Evolutionary conservation across 345 rosid genomes (phyloP), one percentile per base, ranked within the genome.

Genomic region (Arabidopsis arenosa): DNA sequence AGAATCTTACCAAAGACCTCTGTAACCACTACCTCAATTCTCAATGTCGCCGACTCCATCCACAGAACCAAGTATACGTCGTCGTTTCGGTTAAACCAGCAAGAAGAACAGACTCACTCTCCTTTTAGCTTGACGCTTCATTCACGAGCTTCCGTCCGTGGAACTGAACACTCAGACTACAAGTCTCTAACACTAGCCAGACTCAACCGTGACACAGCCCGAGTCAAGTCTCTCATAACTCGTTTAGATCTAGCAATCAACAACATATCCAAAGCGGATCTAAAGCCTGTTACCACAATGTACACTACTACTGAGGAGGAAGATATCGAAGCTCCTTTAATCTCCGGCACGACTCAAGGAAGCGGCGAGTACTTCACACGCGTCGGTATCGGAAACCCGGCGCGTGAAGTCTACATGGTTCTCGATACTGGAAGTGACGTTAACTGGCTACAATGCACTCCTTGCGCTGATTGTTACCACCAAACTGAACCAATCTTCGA

Each of bases 291-390:
- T 10, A 13, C 9, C 12, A 53, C 66, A 36, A 61, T 55, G 59
- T 61, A 73, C 59, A 53, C 65, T 1, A 74, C 81, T 0, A 28
- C 7, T 4, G 47, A 17, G 36, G 63, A 80, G 33, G 66, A 80
- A 56, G 76, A 55, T 18, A 77, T 81, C 0, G 84, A 86, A 76
- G 78, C 87, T 39, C 96, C 96, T 12, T 28, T 93, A 57, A 80
- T 89, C 10, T 93, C 98, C 0, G 96, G 97, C 3, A 69, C 89
- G 7, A 87, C 88, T 68, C 96, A 88, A 63, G 98, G 98, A 62
- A 93, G 97, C 40, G 98, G 98, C 21, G 98, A 92, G 90, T 93
- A 91, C 68, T 93, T 93, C 82, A 81, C 96, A 63, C 87, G 98
- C 70, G 72, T 90, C 5, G 94, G 93, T 17, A 83, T 94, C 49